phyloP scores from a whole-genome alignment of 2,329 filamentous ascomycete species.

The Talaromyces sp. region DNA sequence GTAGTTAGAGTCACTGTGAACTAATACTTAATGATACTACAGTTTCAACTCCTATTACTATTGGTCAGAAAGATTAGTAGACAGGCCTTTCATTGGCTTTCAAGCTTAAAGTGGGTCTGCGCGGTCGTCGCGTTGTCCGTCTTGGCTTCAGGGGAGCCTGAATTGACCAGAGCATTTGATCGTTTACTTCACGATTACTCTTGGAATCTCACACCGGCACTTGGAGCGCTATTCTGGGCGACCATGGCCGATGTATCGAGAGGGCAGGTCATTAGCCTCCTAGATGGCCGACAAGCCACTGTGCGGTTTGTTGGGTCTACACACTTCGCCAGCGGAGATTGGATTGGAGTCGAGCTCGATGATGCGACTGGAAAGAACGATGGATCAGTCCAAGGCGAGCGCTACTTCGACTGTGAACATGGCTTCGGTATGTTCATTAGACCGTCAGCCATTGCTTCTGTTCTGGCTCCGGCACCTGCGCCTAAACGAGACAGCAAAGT shows the following conservation, averaged over 20 bases:
- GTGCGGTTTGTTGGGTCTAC: constrained; percentile 80
- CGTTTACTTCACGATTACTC: background rate
- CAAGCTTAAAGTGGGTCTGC: constrained; percentile 10
- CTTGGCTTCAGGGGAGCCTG: constrained; percentile 19
- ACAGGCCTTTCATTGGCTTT: background rate
- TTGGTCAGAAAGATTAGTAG: background rate
- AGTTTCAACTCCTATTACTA: background rate
- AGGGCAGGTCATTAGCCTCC: constrained; percentile 75
- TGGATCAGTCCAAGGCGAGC: constrained; percentile 78
- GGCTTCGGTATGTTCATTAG: constrained; percentile 82
- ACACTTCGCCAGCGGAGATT: constrained; percentile 74
- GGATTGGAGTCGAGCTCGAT: constrained; percentile 85
- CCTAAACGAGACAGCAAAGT: constrained; percentile 35
- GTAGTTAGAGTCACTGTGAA: constrained; percentile 3
- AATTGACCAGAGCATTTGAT: background rate
- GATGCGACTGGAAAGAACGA: constrained; percentile 86
- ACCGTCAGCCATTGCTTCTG: constrained; percentile 61
- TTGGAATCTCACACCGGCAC: background rate
- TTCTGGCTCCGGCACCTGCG: constrained; percentile 28
- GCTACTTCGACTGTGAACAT: constrained; percentile 77
- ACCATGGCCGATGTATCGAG: constrained; percentile 28
- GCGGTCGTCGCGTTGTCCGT: constrained; percentile 17
- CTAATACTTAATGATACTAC: background rate
- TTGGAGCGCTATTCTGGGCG: background rate
- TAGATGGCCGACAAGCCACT: constrained; percentile 69